Conservation (phyloP, 768 basidiomycete species). For the Lyophyllum shimeji region DNA sequence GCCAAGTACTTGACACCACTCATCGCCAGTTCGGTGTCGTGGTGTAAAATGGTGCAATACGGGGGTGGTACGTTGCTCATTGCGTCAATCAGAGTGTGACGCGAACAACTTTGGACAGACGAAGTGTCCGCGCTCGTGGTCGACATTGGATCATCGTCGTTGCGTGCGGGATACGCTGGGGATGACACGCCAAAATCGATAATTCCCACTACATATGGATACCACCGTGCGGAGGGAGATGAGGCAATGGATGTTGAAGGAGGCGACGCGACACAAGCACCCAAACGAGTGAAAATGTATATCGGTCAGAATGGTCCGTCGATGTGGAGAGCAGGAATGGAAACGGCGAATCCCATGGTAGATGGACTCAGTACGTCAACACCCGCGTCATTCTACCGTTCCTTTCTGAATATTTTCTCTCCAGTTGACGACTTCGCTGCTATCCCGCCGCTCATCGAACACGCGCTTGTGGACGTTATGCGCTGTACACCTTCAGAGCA, state of each 20-base stretch:
- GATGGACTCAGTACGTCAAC: constrained; percentile 80
- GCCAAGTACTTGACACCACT: neutral
- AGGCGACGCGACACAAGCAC: constrained; percentile 28
- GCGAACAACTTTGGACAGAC: constrained; percentile 47
- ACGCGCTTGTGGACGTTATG: constrained; percentile 78
- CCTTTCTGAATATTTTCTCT: constrained; percentile 1
- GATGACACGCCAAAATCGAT: constrained; percentile 95
- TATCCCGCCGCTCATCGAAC: constrained; percentile 66
- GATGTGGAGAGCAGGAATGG: constrained; percentile 89
- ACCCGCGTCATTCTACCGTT: neutral
- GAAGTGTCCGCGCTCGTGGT: constrained; percentile 97
- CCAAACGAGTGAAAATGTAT: constrained; percentile 60
- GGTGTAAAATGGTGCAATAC: constrained; percentile 71
- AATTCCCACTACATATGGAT: constrained; percentile 88
- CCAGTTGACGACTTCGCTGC: constrained; percentile 78
- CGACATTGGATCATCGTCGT: constrained; percentile 87
- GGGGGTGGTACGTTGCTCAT: constrained; percentile 66
- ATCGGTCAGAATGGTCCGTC: constrained; percentile 88
- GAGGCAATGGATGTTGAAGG: constrained; percentile 51
- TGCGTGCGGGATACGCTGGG: constrained; percentile 95
- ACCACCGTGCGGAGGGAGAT: constrained; percentile 52
- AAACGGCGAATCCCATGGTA: constrained; percentile 76
- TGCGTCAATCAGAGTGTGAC: neutral
- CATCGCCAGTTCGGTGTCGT: neutral
- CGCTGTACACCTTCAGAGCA: constrained; percentile 79